phyloP scores from a whole-genome alignment of 139 green algal genomes.

The Micractinium conductrix region DNA sequence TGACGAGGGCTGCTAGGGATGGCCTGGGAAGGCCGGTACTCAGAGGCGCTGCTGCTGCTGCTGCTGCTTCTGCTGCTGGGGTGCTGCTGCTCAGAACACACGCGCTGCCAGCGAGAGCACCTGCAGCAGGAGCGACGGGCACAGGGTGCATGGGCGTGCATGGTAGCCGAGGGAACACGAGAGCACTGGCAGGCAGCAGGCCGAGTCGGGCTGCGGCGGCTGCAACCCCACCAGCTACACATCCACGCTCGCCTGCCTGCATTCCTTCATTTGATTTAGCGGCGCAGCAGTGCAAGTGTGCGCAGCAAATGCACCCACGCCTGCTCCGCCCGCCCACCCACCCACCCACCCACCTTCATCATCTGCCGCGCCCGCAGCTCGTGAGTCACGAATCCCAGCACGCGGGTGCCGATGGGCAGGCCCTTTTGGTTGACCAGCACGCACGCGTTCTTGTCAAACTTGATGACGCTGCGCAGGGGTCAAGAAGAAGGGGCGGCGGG shows the following conservation, averaged over 20 bases:
- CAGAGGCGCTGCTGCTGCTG: slow-evolving; percentile 12
- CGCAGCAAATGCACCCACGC: too few species aligned
- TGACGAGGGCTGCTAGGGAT: neutral
- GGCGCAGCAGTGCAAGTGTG: too few species aligned
- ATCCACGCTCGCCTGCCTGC: too few species aligned
- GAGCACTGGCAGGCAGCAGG: too few species aligned
- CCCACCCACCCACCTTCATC: slow-evolving; percentile 55
- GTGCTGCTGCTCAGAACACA: slow-evolving; percentile 53
- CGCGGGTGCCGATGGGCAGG: slow-evolving; percentile 62
- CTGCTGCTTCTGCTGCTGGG: slow-evolving; percentile 6
- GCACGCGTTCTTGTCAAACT: slow-evolving; percentile 67
- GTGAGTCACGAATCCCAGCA: slow-evolving; percentile 71
- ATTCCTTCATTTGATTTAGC: too few species aligned
- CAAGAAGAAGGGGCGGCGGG: neutral
- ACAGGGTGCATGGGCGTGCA: too few species aligned
- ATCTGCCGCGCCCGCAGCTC: slow-evolving; percentile 62
- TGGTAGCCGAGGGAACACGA: too few species aligned
- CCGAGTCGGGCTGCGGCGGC: too few species aligned
- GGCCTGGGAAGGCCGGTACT: neutral
- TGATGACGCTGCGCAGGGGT: slow-evolving; percentile 41
- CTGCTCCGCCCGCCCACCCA: too few species aligned
- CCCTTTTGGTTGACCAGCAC: slow-evolving; percentile 67
- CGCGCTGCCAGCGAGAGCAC: slow-evolving; percentile 61
- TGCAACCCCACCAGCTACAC: too few species aligned
- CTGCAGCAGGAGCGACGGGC: too few species aligned